A percentile compares a stretch with the other conserved stretches of the same genome.
phyloP scores from a whole-genome alignment of 441 rosid species.

The Euphorbia corollata region DNA sequence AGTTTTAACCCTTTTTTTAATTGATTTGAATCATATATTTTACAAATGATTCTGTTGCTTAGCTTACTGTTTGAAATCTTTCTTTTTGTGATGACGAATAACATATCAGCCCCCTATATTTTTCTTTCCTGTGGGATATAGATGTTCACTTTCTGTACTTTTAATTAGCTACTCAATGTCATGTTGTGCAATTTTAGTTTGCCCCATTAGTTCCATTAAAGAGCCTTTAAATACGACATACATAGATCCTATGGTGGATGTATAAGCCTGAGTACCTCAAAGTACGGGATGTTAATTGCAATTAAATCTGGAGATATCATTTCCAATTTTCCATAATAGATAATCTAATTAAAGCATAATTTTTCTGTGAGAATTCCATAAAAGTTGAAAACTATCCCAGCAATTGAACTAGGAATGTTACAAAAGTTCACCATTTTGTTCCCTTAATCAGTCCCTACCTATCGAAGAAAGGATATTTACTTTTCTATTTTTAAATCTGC shows the following conservation, averaged over 20 bases:
- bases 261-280: background rate
- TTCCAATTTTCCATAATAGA: background rate
- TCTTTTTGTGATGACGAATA: too few relatives aligned
- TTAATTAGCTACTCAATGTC: background rate
- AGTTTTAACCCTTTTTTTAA: background rate
- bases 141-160: background rate
- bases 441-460: too few relatives aligned
- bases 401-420: background rate
- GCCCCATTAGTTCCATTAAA: background rate
- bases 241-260: background rate
- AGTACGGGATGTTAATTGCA: background rate
- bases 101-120: too few relatives aligned
- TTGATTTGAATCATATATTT: too few relatives aligned
- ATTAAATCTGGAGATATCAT: background rate
- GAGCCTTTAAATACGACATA: background rate
- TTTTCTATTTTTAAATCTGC: conserved; percentile 4
- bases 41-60: conserved; percentile 1
- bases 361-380: background rate
- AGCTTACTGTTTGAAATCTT: background rate
- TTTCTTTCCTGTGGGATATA: background rate
- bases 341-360: background rate
- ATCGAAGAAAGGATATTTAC: background rate
- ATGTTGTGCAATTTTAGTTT: background rate
- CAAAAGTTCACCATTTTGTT: too few relatives aligned
- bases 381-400: background rate